Evolutionary conservation across 257 asterid genomes (phyloP), one percentile per base, ranked within the genome.

Genomic region (Forsythia viridissima): DNA sequence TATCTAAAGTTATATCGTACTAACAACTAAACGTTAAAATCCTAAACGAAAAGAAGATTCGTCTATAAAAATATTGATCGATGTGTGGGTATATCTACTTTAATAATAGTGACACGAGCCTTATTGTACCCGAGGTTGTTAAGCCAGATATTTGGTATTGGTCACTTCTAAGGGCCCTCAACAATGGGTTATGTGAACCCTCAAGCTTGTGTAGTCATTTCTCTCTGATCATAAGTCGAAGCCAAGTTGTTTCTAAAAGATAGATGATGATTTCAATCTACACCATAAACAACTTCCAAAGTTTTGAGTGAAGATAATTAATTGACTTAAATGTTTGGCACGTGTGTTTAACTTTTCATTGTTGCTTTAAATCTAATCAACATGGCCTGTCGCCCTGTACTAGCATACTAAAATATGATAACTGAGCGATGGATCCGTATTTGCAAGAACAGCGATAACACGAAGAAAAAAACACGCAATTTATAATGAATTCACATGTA

Each of bases 111-210:
- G 57, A 48, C 57, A 48, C n/a, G 1, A 48, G 5, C n/a, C 57
- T 46, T 46, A 13, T 1, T 15, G 20, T 13, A 46, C 18, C 10
- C 1, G 55, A 13, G n/a, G 18, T 48, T 13, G 57, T 48, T 61
- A 63, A 34, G 73, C 84, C 86, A 20, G 48, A 85, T 76, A 48
- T 82, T 80, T 41, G 86, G 84, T 80, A 79, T 39, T 65, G 72
- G 88, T 75, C 81, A 16, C 43, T 77, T 68, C 72, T 21, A 11
- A 12, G 16, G 34, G 36, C 69, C 43, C 74, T 55, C 78, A 72
- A 74, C 48, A 21, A 46, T 42, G 8, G 69, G 52, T 9, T 40
- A 30, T 21, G 61, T 52, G 57, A 55, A 9, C 66, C 69, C 46
- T 61, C 76, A 10, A 9, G 34, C 36, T 30, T 51, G 81, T 71